phyloP scores from a whole-genome alignment of 345 rosid species.

The Carallia brachiata region DNA sequence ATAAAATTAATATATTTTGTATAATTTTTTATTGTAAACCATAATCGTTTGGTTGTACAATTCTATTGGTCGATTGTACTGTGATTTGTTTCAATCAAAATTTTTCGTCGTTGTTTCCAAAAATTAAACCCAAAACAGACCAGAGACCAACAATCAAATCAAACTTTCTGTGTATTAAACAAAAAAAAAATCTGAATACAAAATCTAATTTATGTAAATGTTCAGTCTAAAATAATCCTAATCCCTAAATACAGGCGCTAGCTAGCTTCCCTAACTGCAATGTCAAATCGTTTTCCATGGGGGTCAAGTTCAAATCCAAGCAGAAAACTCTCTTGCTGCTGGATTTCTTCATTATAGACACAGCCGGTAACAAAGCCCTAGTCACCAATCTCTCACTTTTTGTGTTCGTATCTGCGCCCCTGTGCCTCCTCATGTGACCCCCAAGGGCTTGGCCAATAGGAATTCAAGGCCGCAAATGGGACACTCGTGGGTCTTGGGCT shows the following conservation, averaged over 20 bases:
- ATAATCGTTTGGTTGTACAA: no score
- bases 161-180: not conserved
- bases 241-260: conserved; percentile 20
- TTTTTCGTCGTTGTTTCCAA: no score
- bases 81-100: no score
- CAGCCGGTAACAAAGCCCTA: conserved; percentile 27
- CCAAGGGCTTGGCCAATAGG: conserved; percentile 87
- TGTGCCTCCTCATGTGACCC: conserved; percentile 94
- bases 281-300: conserved; percentile 57
- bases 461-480: conserved; percentile 79
- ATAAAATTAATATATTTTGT: no score
- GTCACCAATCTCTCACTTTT: conserved; percentile 19
- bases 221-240: conserved; percentile 7
- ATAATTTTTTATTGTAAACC: no score
- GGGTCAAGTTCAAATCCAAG: conserved; percentile 70
- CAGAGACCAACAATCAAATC: not conserved
- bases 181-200: conserved; percentile 8
- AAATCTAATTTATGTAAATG: not conserved
- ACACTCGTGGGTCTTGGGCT: conserved; percentile 74
- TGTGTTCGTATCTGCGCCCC: conserved; percentile 13
- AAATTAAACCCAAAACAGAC: no score
- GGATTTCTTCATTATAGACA: conserved; percentile 61
- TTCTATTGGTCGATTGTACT: no score
- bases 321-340: conserved; percentile 47
- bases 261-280: conserved; percentile 49